A percentile compares a stretch with the other conserved stretches of the same genome.
phyloP scores from a whole-genome alignment of 257 asterid genomes.

The Primulina tabacum region DNA sequence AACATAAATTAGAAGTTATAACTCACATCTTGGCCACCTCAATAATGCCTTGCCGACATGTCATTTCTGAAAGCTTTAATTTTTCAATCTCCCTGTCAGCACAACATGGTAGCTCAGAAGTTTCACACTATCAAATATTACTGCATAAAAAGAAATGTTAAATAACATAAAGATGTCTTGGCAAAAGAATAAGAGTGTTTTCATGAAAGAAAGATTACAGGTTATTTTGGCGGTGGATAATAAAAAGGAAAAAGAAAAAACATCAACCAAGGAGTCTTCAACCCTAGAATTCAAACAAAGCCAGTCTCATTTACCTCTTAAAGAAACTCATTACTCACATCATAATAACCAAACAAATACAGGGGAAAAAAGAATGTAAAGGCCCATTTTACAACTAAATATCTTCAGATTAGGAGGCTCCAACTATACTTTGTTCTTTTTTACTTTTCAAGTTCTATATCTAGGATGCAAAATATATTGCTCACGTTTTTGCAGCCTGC shows the following conservation, averaged over 20 bases:
- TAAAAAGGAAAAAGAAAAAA: too few species aligned
- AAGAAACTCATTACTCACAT: too few species aligned
- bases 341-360: not conserved
- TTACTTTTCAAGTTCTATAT: not conserved
- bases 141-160: not conserved
- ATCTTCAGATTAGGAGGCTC: not conserved
- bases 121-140: slow-evolving; percentile 23
- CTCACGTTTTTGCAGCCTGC: slow-evolving; percentile 98
- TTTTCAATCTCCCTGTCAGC: slow-evolving; percentile 80
- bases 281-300: too few species aligned
- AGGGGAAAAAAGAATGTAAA: not conserved
- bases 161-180: slow-evolving; percentile 10
- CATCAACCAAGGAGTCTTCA: too few species aligned
- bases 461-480: slow-evolving; percentile 18
- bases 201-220: slow-evolving; percentile 1
- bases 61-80: slow-evolving; percentile 88
- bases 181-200: not conserved
- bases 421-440: not conserved
- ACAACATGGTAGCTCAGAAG: slow-evolving; percentile 16
- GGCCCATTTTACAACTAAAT: not conserved
- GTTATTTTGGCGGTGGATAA: not conserved
- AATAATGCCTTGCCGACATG: slow-evolving; percentile 88
- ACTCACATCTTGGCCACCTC: slow-evolving; percentile 97
- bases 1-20: slow-evolving; percentile 18
- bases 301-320: too few species aligned